Evolutionary conservation across 805 yeast species (phyloP), one percentile per base, ranked within the genome.

Genomic region (Ogataea thermomethanolica): DNA sequence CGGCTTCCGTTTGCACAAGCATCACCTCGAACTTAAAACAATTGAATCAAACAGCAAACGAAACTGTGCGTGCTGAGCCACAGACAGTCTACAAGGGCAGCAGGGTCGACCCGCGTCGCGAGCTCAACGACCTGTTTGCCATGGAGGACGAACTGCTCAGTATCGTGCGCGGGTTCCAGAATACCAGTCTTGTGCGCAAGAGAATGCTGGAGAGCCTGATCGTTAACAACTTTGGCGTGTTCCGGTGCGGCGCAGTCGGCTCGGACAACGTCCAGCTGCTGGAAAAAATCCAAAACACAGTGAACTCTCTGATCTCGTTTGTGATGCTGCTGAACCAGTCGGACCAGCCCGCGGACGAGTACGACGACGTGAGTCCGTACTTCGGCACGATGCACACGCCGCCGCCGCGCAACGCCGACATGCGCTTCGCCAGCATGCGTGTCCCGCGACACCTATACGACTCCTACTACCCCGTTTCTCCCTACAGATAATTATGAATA

Each of bases 261-360:
- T 28, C 44, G 3, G 54, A 62, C 1, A 49, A 60, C 9, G 33
- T 54, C 5, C 48, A 46, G 7, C 35, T 64, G 3, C 59, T 56
- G 34, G 48, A 59, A n/a, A 53, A 51, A 37, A 56, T 66, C 50
- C 71, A 67, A 39, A 51, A 39, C 10, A 40, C 63, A 25, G 60
- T 67, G 3, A 51, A 56, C 25, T 42, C 65, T 0, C 38, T 65
- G 32, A 60, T 68, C 5, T 53, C 61, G 7, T 43, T 64, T 35
- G 54, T 65, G 10, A 58, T 64, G 56, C 46, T 51, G 24, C 29
- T 44, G 31, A 39, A 25, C 30, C 37, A 37, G 29, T 15, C 43
- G 13, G 45, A 45, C 29, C 39, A 34, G 29, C 40, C 43, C 8
- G 22, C 25, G 8, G 49, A 42, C 35, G 53, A 52, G 35, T 41